These are phyloP conservation scores for Dothideomycetidae sp. DNA, from an alignment of 2,329 filamentous ascomycete species.

Conservation along the genomic window DNA sequence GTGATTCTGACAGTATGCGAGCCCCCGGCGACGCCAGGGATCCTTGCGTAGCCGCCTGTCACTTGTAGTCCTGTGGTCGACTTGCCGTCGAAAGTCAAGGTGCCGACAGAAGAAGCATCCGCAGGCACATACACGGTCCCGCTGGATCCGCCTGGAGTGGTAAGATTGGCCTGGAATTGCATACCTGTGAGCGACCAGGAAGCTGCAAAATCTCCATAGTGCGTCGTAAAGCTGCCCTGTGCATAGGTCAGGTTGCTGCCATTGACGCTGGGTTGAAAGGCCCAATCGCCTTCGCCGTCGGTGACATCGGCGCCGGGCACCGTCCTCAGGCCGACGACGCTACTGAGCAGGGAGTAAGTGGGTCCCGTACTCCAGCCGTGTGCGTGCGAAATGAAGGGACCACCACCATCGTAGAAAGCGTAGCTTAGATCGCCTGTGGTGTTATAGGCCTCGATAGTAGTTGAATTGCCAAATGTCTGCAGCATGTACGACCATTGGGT, in stretches of 20 bases:
- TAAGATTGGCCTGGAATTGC: no score
- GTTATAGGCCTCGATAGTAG: background rate
- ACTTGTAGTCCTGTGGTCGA: no score
- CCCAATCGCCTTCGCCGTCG: background rate
- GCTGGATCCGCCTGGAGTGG: no score
- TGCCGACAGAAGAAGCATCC: no score
- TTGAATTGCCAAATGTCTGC: background rate
- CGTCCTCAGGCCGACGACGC: background rate
- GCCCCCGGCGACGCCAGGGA: no score
- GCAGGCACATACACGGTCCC: no score
- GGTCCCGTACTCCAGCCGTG: background rate
- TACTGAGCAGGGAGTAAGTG: background rate
- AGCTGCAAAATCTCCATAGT: background rate
- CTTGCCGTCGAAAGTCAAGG: no score
- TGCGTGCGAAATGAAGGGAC: background rate
- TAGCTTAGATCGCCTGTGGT: background rate
- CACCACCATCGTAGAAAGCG: background rate
- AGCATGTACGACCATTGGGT: background rate
- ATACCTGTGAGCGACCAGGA: no score
- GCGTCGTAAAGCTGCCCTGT: background rate
- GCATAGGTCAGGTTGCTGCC: background rate
- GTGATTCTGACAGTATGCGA: no score
- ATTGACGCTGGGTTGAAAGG: background rate
- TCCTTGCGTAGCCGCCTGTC: no score
- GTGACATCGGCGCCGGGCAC: background rate